Conservation (phyloP, 768 basidiomycete genomes). For the Cyathus striatus region DNA sequence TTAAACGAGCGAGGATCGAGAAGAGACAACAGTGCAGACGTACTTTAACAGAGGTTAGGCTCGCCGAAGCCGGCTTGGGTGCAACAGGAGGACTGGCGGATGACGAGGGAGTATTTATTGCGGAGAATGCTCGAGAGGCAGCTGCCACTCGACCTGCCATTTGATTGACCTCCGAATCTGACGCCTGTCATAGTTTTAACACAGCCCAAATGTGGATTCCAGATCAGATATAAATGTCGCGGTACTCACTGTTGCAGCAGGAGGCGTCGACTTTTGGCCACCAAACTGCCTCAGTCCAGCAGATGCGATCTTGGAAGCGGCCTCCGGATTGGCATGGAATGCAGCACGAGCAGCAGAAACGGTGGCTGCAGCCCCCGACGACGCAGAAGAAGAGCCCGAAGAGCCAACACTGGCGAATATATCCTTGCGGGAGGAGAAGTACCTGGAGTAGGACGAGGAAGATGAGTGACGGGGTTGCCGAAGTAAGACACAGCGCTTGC, state of each 20-base stretch:
- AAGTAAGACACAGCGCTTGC: background rate
- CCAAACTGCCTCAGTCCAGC: slow-evolving; percentile 36
- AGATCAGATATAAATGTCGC: slow-evolving; percentile 1
- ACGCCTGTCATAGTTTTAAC: slow-evolving; percentile 20
- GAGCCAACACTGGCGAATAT: slow-evolving; percentile 35
- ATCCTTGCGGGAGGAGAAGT: slow-evolving; percentile 71
- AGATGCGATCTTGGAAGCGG: slow-evolving; percentile 33
- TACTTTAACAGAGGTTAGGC: slow-evolving; percentile 20
- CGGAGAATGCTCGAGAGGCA: slow-evolving; percentile 41
- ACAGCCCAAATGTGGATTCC: background rate
- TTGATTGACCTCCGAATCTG: slow-evolving; percentile 33
- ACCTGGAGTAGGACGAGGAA: slow-evolving; percentile 32
- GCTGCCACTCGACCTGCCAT: slow-evolving; percentile 55
- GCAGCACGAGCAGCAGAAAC: slow-evolving; percentile 42
- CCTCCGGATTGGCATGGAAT: slow-evolving; percentile 35
- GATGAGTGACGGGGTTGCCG: background rate
- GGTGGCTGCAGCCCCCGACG: slow-evolving; percentile 22
- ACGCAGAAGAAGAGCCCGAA: slow-evolving; percentile 14
- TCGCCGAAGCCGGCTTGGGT: slow-evolving; percentile 21
- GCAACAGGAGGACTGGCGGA: slow-evolving; percentile 16
- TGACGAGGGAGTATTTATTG: slow-evolving; percentile 13
- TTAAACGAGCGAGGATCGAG: background rate
- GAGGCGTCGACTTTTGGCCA: slow-evolving; percentile 27
- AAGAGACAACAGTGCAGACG: slow-evolving; percentile 5
- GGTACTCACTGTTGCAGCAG: slow-evolving; percentile 29